Conservation (phyloP, 768 basidiomycete genomes). For the Vararia minispora region DNA sequence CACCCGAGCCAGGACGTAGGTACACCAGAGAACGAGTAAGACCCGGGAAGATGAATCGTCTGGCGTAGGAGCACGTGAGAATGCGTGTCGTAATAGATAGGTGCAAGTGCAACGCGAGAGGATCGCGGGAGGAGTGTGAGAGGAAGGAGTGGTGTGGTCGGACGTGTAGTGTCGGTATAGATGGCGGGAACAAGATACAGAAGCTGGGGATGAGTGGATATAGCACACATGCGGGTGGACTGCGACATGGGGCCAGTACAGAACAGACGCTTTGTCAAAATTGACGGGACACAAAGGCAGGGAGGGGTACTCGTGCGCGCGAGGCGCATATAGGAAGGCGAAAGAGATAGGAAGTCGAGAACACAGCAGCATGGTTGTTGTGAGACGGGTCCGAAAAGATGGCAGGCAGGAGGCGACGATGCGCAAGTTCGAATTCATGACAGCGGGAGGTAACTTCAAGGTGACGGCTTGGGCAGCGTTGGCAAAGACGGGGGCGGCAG, state of each 20-base stretch:
- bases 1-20: background rate
- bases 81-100: background rate
- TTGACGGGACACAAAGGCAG: background rate
- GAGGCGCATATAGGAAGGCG: background rate
- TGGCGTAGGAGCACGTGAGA: background rate
- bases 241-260: background rate
- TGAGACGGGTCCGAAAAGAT: background rate
- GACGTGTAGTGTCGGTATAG: background rate
- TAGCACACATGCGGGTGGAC: background rate
- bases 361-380: background rate
- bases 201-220: background rate
- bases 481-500: constrained; percentile 9
- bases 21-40: background rate
- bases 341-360: background rate
- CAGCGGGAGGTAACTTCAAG: too few species aligned
- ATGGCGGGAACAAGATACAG: constrained; percentile 3
- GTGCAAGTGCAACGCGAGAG: background rate
- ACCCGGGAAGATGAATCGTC: background rate
- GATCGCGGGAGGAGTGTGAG: background rate
- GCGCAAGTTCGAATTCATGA: constrained; percentile 1
- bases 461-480: constrained; percentile 5
- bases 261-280: background rate
- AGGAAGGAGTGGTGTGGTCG: background rate
- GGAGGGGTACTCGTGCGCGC: background rate
- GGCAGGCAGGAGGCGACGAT: background rate